Conservation (phyloP, 495 filamentous ascomycete species). For the Immersiella caudata region DNA sequence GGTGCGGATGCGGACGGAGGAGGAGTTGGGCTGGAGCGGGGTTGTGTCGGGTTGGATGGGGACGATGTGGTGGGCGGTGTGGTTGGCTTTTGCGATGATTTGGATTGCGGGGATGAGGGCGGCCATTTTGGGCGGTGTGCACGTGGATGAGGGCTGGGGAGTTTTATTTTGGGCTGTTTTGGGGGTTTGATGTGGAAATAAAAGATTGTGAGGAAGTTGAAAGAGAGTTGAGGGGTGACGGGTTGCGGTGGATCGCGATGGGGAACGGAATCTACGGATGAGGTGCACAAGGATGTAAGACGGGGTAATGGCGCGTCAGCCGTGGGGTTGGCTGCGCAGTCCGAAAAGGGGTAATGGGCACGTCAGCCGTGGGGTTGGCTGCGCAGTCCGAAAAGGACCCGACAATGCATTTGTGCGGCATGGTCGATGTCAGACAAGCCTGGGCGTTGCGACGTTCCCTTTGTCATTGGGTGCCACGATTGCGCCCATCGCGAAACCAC, state of each 20-base stretch:
- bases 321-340: not conserved
- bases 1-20: not conserved
- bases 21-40: not conserved
- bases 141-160: too few relatives aligned
- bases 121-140: not conserved
- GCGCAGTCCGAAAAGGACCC: too few relatives aligned
- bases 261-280: too few relatives aligned
- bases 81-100: not conserved
- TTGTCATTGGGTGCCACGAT: not conserved
- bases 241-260: not conserved
- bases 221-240: not conserved
- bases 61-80: not conserved
- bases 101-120: not conserved
- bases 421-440: too few relatives aligned
- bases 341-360: too few relatives aligned
- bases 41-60: not conserved
- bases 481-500: not conserved
- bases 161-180: not conserved
- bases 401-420: too few relatives aligned
- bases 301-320: not conserved
- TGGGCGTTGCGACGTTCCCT: not conserved
- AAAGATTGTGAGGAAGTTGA: not conserved
- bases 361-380: not conserved
- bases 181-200: not conserved
- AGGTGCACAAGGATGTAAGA: too few relatives aligned